Evolutionary conservation across 257 asterid genomes (phyloP), one percentile per base, ranked within the genome.

Genomic region (Ligustrum vulgare): DNA sequence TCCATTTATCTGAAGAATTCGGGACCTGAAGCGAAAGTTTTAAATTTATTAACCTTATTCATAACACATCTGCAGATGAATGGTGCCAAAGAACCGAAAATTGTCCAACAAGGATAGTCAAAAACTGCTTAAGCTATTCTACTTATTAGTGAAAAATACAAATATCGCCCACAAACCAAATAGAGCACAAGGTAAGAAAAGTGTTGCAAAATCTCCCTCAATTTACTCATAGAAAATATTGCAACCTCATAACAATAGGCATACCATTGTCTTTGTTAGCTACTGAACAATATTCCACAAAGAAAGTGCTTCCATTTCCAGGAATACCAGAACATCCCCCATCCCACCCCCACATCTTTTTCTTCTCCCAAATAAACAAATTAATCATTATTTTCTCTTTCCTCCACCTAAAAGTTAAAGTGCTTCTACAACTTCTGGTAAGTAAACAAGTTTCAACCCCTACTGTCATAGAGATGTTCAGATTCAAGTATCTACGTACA

Each of bases 1-100:
- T 91, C 77, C 74, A 89, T 78, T 87, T 93, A 71, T 88, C 96
- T 25, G 91, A 80, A 73, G 89, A 78, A 84, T 75, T 83, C 64
- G 70, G 71, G 74, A 68, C 84, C 98, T 93, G 78, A 75, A 69
- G 74, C 75, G 63, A 77, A 73, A 69, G 62, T 78, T 77, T 79
- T 69, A 64, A 69, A 32, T 32, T 22, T 8, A 74, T 73, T 75
- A 71, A 54, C 69, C 34, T 22, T 47, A 45, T 66, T 45, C 8
- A 9, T 67, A 35, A 54, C 45, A 64, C 35, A 35, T 72, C 63
- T 35, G 18, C 34, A 56, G 75, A 23, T 34, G 22, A 60, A 35
- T 72, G 34, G 35, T 8, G 66, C 64, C 72, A 51, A 69, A 69
- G 66, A 43, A 28, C 35, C 34, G 54, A 76, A 75, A 23, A 35